These are phyloP conservation scores for Claviceps sp. DNA, from an alignment of 2,329 filamentous ascomycete species.

Conservation along the genomic window DNA sequence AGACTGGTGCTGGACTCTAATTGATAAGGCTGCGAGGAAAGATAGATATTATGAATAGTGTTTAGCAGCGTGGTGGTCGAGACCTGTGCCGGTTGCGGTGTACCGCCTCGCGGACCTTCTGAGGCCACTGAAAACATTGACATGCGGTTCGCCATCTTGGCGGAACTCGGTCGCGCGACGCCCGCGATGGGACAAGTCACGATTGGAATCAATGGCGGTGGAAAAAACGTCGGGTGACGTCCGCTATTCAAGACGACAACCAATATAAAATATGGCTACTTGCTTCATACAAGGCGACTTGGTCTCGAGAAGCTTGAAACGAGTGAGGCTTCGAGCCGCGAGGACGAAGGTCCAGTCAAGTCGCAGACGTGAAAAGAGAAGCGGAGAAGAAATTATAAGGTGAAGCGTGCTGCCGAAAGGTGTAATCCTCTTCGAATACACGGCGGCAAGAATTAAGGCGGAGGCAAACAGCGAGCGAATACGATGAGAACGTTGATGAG, in stretches of 20 bases:
- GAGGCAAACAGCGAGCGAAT: not conserved
- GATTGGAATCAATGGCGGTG: constrained; percentile 3
- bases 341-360: no score
- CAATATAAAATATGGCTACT: not conserved
- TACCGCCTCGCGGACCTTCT: constrained; percentile 46
- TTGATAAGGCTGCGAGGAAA: constrained; percentile 66
- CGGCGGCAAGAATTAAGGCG: not conserved
- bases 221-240: not conserved
- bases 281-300: not conserved
- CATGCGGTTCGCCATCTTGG: constrained; percentile 47
- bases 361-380: not conserved
- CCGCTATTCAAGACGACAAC: not conserved
- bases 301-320: not conserved
- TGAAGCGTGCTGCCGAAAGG: not conserved
- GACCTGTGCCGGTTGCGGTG: constrained; percentile 63
- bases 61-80: constrained; percentile 91
- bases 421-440: not conserved
- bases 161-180: constrained; percentile 14
- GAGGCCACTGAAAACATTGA: constrained; percentile 57
- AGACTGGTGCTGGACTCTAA: constrained; percentile 84
- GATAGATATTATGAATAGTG: constrained; percentile 78
- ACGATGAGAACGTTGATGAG: not conserved
- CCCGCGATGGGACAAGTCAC: constrained; percentile 28
- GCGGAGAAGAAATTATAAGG: not conserved
- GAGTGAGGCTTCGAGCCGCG: not conserved